Evolutionary conservation across 495 filamentous ascomycete species (phyloP).

Genomic region (Aspergillus cristatus): DNA sequence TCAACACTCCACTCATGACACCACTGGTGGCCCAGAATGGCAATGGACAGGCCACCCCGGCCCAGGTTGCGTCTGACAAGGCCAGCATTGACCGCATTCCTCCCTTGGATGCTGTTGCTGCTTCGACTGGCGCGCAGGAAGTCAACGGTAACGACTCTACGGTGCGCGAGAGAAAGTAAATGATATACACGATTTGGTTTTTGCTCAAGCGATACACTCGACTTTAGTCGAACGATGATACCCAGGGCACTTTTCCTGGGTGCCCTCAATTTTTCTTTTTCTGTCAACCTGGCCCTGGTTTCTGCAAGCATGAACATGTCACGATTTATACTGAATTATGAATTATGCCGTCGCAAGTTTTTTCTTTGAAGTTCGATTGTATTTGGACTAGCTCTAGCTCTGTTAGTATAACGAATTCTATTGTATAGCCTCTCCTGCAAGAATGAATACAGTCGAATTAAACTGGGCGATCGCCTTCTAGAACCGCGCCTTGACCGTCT

Average conservation of each 20-base stretch:
- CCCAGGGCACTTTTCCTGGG: conserved; percentile 5
- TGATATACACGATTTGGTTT: conserved; percentile 13
- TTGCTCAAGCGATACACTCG: too few relatives aligned
- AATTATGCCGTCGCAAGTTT: too few relatives aligned
- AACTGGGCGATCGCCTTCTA: too few relatives aligned
- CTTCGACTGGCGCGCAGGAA: conserved; percentile 18
- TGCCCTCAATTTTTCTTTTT: not conserved
- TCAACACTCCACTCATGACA: conserved; percentile 18
- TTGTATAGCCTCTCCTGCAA: too few relatives aligned
- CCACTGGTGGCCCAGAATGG: conserved; percentile 8
- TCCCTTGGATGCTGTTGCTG: conserved; percentile 25
- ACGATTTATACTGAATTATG: too few relatives aligned
- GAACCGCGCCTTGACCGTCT: too few relatives aligned
- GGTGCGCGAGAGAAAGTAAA: conserved; percentile 20
- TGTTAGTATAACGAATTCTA: too few relatives aligned
- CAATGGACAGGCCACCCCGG: conserved; percentile 3
- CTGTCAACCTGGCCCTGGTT: not conserved
- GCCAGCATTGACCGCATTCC: conserved; percentile 33
- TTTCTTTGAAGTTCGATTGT: too few relatives aligned
- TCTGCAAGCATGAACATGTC: too few relatives aligned
- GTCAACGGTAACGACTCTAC: conserved; percentile 4
- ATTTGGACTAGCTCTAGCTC: too few relatives aligned
- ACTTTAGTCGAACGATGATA: conserved; percentile 14
- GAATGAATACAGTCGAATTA: too few relatives aligned
- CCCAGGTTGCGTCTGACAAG: conserved; percentile 18